Evolutionary conservation across 2,329 filamentous ascomycete genomes (phyloP).

Genomic region (Fusarium nurragi): DNA sequence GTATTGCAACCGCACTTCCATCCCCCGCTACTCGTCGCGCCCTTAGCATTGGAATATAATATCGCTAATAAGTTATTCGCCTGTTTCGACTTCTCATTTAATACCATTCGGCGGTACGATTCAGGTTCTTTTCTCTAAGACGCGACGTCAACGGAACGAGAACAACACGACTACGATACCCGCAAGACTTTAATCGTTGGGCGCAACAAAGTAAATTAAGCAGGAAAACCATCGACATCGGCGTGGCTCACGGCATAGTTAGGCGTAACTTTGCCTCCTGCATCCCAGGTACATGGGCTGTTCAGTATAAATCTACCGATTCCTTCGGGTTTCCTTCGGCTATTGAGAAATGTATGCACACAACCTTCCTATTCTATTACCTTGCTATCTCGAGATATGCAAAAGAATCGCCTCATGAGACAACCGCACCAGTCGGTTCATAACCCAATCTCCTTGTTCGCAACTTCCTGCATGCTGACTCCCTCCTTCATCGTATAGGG

Average conservation of each 20-base stretch:
- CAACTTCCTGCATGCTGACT: constrained; percentile 18
- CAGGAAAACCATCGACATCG: not conserved
- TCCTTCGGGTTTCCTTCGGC: constrained; percentile 27
- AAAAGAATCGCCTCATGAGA: not conserved
- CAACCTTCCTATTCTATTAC: not conserved
- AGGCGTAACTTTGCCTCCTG: not conserved
- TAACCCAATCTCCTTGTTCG: not conserved
- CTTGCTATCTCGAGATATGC: not conserved
- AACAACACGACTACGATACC: constrained; percentile 11
- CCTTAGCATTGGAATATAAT: not conserved
- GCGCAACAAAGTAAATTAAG: not conserved
- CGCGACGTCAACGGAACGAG: constrained; percentile 15
- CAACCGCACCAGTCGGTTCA: not conserved
- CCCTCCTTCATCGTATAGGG: constrained; percentile 57
- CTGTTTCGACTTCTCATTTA: constrained; percentile 6
- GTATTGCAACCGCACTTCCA: constrained; percentile 17
- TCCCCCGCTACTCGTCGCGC: constrained; percentile 1
- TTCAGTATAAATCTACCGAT: constrained; percentile 13
- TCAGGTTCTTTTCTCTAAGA: constrained; percentile 12
- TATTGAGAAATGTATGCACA: constrained; percentile 39
- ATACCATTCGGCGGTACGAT: constrained; percentile 9
- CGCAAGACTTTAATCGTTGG: constrained; percentile 15
- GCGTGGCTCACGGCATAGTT: not conserved
- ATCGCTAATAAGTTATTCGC: constrained; percentile 11
- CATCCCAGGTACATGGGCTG: constrained; percentile 36